Evolutionary conservation across 2,329 filamentous ascomycete genomes (phyloP).

Genomic region (Fusarium redolens): DNA sequence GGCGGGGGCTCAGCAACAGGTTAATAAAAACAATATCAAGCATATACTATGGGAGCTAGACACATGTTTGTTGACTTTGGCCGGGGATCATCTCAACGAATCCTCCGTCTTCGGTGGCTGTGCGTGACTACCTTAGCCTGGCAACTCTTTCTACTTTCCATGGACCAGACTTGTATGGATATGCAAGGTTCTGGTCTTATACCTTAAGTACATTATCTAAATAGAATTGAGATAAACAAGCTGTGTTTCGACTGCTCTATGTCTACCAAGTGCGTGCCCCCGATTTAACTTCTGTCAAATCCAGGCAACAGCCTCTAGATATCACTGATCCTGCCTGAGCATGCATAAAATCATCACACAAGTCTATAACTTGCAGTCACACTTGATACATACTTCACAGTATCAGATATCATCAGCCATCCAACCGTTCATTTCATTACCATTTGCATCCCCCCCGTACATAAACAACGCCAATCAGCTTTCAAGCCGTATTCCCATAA

Average conservation of each 20-base stretch:
- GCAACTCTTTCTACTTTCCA: too few species aligned
- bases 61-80: not conserved
- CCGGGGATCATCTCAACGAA: too few species aligned
- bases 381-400: not conserved
- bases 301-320: not conserved
- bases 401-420: not conserved
- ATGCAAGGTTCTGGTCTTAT: too few species aligned
- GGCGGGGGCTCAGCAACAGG: not conserved
- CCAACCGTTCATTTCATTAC: conserved; percentile 25
- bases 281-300: not conserved
- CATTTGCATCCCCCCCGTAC: not conserved
- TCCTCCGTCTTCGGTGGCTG: too few species aligned
- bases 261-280: not conserved
- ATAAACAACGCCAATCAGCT: conserved; percentile 25
- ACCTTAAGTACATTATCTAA: too few species aligned
- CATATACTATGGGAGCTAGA: not conserved
- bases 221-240: not conserved
- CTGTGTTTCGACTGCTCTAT: not conserved
- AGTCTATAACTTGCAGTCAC: not conserved
- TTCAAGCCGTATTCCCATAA: conserved; percentile 18
- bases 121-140: too few species aligned
- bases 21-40: not conserved
- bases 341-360: not conserved
- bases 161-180: too few species aligned
- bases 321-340: not conserved